These are phyloP conservation scores for Phaeodactylum tricornutum DNA, from an alignment of 108 stramenopile genomes.

Conservation along the genomic window DNA sequence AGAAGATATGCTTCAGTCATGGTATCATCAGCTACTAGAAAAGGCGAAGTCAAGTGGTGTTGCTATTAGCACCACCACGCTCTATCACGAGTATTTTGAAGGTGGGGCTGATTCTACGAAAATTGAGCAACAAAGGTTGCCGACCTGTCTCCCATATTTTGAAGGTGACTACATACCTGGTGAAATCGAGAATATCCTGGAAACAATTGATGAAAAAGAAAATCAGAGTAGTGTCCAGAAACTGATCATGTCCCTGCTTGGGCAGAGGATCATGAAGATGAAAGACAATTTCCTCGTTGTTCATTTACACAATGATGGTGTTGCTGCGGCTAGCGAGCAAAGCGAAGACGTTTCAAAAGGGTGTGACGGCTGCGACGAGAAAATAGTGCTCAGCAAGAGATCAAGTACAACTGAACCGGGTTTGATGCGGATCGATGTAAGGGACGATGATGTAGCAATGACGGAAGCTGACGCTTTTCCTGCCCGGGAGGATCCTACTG, in stretches of 20 bases:
- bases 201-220: slow-evolving; percentile 32
- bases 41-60: slow-evolving; percentile 66
- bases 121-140: slow-evolving; percentile 14
- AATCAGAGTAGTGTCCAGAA: slow-evolving; percentile 22
- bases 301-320: slow-evolving; percentile 51
- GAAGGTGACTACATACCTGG: slow-evolving; percentile 95
- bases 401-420: too few relatives aligned
- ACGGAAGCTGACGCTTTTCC: too few relatives aligned
- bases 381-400: slow-evolving; percentile 18
- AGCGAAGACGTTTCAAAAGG: slow-evolving; percentile 45
- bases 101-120: slow-evolving; percentile 14
- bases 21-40: slow-evolving; percentile 87
- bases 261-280: slow-evolving; percentile 53
- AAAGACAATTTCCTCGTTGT: slow-evolving; percentile 77
- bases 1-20: slow-evolving; percentile 82
- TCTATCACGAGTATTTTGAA: slow-evolving; percentile 86
- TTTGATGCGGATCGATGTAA: too few relatives aligned
- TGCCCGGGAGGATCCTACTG: too few relatives aligned
- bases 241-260: slow-evolving; percentile 65
- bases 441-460: too few relatives aligned
- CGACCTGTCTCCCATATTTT: slow-evolving; percentile 80
- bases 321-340: slow-evolving; percentile 48
- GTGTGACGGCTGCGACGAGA: slow-evolving; percentile 35
- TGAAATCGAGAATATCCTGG: slow-evolving; percentile 88
- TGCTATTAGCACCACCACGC: slow-evolving; percentile 53